These are phyloP conservation scores for Chondrus crispus DNA, from an alignment of 23 red algal genomes.

Conservation along the genomic window DNA sequence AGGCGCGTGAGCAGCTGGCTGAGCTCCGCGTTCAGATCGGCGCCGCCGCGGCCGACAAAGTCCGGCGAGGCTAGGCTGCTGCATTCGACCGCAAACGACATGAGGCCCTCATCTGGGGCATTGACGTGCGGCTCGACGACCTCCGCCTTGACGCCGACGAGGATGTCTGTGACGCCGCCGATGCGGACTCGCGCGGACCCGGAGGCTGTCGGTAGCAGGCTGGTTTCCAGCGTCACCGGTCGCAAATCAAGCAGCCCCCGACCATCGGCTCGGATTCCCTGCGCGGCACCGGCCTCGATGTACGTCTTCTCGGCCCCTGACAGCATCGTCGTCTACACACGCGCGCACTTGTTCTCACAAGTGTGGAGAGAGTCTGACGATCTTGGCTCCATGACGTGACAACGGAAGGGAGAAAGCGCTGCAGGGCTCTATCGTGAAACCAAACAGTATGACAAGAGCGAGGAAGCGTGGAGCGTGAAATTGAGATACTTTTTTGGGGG, in stretches of 20 bases:
- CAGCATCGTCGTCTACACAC: too few relatives aligned
- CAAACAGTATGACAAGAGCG: too few relatives aligned
- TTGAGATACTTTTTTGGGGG: too few relatives aligned
- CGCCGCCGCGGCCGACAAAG: slow-evolving; percentile 45
- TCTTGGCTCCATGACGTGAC: too few relatives aligned
- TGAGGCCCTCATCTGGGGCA: slow-evolving; percentile 31
- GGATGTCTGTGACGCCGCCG: slow-evolving; percentile 72
- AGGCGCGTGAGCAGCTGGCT: slow-evolving; percentile 35
- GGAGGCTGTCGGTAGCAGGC: slow-evolving; percentile 66
- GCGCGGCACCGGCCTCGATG: slow-evolving; percentile 44
- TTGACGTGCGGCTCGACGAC: slow-evolving; percentile 26
- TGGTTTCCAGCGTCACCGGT: slow-evolving; percentile 62
- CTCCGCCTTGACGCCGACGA: slow-evolving; percentile 76
- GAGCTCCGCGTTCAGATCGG: slow-evolving; percentile 39
- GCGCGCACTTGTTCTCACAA: too few relatives aligned
- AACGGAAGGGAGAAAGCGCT: too few relatives aligned
- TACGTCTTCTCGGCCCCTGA: slow-evolving; percentile 55
- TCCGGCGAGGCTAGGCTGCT: slow-evolving; percentile 58
- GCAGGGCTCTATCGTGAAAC: too few relatives aligned
- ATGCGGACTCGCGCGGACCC: slow-evolving; percentile 72
- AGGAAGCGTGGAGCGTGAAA: too few relatives aligned
- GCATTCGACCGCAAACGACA: slow-evolving; percentile 63
- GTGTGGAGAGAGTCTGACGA: too few relatives aligned
- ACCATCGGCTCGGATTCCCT: slow-evolving; percentile 71
- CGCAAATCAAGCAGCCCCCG: slow-evolving; percentile 57